Conservation (phyloP, 352 stramenopile species). For the Aphanomyces cochlioides region DNA sequence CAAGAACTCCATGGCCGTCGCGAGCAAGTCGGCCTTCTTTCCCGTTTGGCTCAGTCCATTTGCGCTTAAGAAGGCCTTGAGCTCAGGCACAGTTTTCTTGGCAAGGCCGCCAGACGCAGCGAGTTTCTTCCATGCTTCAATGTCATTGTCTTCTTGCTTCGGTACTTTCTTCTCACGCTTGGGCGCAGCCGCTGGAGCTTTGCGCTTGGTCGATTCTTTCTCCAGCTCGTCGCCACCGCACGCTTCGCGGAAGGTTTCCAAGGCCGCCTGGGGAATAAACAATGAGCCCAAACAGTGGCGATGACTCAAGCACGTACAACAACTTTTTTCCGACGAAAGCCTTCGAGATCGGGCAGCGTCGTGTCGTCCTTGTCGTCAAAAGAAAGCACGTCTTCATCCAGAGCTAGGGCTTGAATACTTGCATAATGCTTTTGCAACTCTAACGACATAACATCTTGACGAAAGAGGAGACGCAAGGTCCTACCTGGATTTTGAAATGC, state of each 20-base stretch:
- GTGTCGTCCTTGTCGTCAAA: conserved; percentile 77
- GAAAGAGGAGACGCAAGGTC: not conserved
- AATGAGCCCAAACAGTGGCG: not conserved
- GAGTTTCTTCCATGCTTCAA: conserved; percentile 46
- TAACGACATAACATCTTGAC: conserved; percentile 4
- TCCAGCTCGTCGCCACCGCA: conserved; percentile 55
- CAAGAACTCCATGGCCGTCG: conserved; percentile 47
- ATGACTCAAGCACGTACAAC: conserved; percentile 38
- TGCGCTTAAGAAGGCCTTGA: conserved; percentile 63
- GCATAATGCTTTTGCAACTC: conserved; percentile 85
- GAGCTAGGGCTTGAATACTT: conserved; percentile 66
- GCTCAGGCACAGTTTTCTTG: conserved; percentile 67
- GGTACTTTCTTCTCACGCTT: conserved; percentile 42
- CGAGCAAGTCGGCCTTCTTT: conserved; percentile 65
- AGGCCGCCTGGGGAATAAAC: conserved; percentile 38
- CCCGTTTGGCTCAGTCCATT: conserved; percentile 45
- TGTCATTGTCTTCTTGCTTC: conserved; percentile 29
- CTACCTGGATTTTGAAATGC: conserved; percentile 80
- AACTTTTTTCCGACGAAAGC: conserved; percentile 62
- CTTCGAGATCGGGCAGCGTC: conserved; percentile 66
- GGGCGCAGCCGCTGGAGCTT: conserved; percentile 31
- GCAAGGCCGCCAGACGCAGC: conserved; percentile 48
- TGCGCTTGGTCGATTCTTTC: conserved; percentile 48
- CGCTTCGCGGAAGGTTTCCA: conserved; percentile 43
- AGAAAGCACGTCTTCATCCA: conserved; percentile 64